phyloP scores from a whole-genome alignment of 2,329 filamentous ascomycete genomes.

The Ophiostoma sp. region DNA sequence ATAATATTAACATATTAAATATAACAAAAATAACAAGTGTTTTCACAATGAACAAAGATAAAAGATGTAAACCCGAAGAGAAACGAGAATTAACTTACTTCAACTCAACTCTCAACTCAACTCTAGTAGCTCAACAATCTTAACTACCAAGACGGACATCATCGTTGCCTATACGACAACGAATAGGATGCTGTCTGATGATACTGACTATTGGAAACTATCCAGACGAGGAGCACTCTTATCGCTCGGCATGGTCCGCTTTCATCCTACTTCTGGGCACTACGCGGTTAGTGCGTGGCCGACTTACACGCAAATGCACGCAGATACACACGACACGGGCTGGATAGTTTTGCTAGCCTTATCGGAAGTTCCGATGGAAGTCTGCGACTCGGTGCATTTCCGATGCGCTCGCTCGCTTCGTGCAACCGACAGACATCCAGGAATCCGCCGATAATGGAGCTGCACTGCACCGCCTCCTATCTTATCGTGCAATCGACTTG shows the following conservation, averaged over 20 bases:
- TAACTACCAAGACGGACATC: background rate
- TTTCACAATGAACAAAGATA: background rate
- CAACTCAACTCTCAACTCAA: too few relatives aligned
- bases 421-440: background rate
- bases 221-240: background rate
- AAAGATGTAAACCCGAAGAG: background rate
- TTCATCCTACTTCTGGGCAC: background rate
- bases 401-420: background rate
- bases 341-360: background rate
- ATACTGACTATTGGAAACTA: background rate
- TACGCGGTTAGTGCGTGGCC: background rate
- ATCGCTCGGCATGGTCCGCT: slow-evolving; percentile 8
- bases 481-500: background rate
- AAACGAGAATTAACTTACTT: too few relatives aligned
- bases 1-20: too few relatives aligned
- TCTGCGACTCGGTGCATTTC: background rate
- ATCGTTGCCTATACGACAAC: background rate
- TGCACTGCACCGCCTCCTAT: background rate
- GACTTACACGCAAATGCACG: slow-evolving; percentile 1
- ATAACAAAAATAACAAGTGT: background rate
- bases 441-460: slow-evolving; percentile 4
- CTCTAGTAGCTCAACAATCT: too few relatives aligned
- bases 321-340: background rate
- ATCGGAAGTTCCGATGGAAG: background rate
- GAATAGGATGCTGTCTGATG: slow-evolving; percentile 1